Base-by-base conservation (phyloP, 352 stramenopile species). In the Phytophthora vignae region DNA sequence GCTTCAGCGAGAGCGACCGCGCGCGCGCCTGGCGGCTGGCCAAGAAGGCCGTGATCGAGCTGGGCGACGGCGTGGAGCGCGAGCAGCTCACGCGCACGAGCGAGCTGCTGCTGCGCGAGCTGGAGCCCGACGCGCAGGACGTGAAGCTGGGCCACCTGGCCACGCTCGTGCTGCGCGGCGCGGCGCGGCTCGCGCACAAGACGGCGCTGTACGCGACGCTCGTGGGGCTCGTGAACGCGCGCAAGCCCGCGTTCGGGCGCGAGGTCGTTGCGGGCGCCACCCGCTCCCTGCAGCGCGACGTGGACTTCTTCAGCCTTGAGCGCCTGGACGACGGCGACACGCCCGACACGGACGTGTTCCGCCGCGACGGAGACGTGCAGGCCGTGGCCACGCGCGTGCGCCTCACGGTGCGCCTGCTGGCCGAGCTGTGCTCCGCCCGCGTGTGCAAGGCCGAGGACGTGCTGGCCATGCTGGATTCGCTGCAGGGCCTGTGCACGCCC, bases 1-100 rank as follows among this genome's bases (percentile, higher is more conserved):
- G 73, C 57, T 77, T 75, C 62, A 73, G 70, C 36, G 87, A 95
- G 68, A 93, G 83, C 69, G 85, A 95, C 53, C 73, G 82, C 44
- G 85, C 84, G 42, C 84, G 87, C 12, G 72, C 82, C 25, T 95
- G 87, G 87, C 85, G 87, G 7, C 64, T 95, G 52, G 76, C 83
- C 31, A 93, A 93, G 67, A 93, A 96, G 68, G 80, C 75, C 22
- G 69, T 94, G 49, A 74, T 96, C 40, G 85, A 94, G 66, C 76
- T 94, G 2, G 81, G 84, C 9, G 86, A 92, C 64, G 79, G 82
- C 53, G 81, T 78, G 31, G 73, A 90, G 58, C 83, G 77, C 40
- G 83, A 91, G 14, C 77, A 91, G 25, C 60, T 93, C 22, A 57
- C 63, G 46, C 81, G 80, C 40, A 79, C 80, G 5, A 76, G 76